Percentiles rank a stretch among this genome's conserved stretches.
Evolutionary conservation across 176 grass and related monocot genomes (phyloP).

Genomic region (Paspalum notatum): DNA sequence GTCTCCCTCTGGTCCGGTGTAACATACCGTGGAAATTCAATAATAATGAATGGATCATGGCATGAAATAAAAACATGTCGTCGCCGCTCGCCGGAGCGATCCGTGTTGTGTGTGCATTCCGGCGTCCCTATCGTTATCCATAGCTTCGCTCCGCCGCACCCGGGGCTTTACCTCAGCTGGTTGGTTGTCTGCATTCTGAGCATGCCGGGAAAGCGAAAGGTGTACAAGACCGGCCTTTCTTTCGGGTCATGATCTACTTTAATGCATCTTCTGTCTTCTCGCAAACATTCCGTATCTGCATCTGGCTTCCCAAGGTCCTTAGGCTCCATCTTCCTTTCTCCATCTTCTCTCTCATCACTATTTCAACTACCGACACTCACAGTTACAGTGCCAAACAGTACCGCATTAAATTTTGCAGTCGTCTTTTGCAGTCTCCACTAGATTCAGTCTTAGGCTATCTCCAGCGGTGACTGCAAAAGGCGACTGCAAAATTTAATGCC

Average conservation of each 20-base stretch:
- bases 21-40: conserved; percentile 49
- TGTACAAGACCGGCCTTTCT: background rate
- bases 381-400: too few relatives aligned
- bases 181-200: too few relatives aligned
- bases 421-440: too few relatives aligned
- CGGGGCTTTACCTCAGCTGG: background rate
- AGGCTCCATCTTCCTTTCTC: too few relatives aligned
- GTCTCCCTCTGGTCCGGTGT: conserved; percentile 39
- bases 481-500: too few relatives aligned
- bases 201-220: conserved; percentile 16
- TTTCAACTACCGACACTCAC: too few relatives aligned
- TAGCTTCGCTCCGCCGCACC: background rate
- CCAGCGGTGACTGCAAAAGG: too few relatives aligned
- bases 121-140: too few relatives aligned
- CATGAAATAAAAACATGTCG: background rate
- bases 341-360: too few relatives aligned
- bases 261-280: background rate
- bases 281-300: background rate
- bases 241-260: background rate
- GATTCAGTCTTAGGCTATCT: too few relatives aligned
- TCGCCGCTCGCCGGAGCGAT: background rate
- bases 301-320: background rate
- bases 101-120: background rate
- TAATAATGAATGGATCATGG: conserved; percentile 51
- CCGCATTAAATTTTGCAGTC: too few relatives aligned